phyloP scores from a whole-genome alignment of 2,329 filamentous ascomycete species.

The Penicillium frequentans region DNA sequence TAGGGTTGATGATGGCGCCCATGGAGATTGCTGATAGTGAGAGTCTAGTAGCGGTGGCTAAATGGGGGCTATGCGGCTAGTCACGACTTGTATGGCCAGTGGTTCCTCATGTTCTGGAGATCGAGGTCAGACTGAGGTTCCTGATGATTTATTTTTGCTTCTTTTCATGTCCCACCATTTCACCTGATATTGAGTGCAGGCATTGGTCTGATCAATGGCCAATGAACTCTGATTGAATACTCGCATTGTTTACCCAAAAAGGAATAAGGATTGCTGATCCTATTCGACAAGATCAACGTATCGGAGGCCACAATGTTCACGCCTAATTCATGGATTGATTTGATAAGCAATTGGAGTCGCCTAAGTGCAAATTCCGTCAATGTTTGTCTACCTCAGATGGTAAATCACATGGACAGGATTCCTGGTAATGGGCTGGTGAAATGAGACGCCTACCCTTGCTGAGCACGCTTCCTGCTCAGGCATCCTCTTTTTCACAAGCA shows the following conservation, averaged over 20 bases:
- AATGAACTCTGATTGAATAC: not conserved
- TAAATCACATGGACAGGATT: not conserved
- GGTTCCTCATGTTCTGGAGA: not conserved
- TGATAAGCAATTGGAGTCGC: not conserved
- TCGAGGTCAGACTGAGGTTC: not conserved
- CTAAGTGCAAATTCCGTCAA: not conserved
- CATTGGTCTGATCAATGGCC: not conserved
- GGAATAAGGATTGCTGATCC: not conserved
- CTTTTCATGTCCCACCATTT: not conserved
- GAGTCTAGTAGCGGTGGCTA: not conserved
- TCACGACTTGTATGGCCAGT: not conserved
- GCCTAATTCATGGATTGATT: not conserved
- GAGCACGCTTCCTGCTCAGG: not conserved
- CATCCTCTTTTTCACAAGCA: too few relatives aligned
- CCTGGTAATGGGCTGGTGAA: not conserved
- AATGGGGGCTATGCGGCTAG: not conserved
- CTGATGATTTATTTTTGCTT: not conserved
- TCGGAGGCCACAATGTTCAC: not conserved
- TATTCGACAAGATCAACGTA: not conserved
- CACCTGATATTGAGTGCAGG: not conserved
- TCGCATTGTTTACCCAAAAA: not conserved
- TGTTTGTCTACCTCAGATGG: not conserved
- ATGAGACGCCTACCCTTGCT: not conserved
- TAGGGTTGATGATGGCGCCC: conserved; percentile 4
- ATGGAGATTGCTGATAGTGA: not conserved